Evolutionary conservation across 1,139 yeast genomes (phyloP).

Genomic region (Hyphopichia fennica): DNA sequence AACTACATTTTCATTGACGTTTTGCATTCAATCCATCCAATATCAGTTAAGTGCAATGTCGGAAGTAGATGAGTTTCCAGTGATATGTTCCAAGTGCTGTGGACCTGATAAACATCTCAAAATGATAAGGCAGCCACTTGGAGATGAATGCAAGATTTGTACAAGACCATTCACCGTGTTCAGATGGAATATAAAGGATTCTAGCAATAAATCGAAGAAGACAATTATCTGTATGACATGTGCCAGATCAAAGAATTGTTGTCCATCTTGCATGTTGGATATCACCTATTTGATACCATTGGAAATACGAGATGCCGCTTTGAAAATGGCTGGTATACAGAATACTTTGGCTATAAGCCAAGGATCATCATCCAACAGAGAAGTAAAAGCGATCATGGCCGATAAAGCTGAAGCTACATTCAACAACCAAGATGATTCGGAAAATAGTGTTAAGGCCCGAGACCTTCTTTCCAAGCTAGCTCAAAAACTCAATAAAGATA

Average conservation of each 20-base stretch:
- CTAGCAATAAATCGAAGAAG: slow-evolving; percentile 41
- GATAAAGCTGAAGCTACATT: slow-evolving; percentile 33
- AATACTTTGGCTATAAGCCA: slow-evolving; percentile 15
- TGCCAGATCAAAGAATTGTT: slow-evolving; percentile 74
- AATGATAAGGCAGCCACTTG: slow-evolving; percentile 71
- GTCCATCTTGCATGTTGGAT: slow-evolving; percentile 87
- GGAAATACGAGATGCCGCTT: slow-evolving; percentile 76
- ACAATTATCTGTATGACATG: slow-evolving; percentile 76
- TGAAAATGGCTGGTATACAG: slow-evolving; percentile 67
- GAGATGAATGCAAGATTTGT: slow-evolving; percentile 77
- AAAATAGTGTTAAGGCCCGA: slow-evolving; percentile 21
- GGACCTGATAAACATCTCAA: slow-evolving; percentile 66
- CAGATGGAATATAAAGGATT: slow-evolving; percentile 58
- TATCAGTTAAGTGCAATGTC: neutral
- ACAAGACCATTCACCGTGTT: slow-evolving; percentile 82
- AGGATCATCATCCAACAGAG: slow-evolving; percentile 24
- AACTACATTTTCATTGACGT: no score
- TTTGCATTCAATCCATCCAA: no score
- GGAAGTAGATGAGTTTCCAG: slow-evolving; percentile 43
- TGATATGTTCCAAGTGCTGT: slow-evolving; percentile 70
- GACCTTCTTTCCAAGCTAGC: slow-evolving; percentile 42
- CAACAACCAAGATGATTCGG: slow-evolving; percentile 8
- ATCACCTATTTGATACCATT: slow-evolving; percentile 76
- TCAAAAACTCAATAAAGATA: slow-evolving; percentile 26
- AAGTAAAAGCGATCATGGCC: slow-evolving; percentile 43